These are phyloP conservation scores for Fusarium stilboides DNA, from an alignment of 2,329 filamentous ascomycete genomes.

Conservation along the genomic window DNA sequence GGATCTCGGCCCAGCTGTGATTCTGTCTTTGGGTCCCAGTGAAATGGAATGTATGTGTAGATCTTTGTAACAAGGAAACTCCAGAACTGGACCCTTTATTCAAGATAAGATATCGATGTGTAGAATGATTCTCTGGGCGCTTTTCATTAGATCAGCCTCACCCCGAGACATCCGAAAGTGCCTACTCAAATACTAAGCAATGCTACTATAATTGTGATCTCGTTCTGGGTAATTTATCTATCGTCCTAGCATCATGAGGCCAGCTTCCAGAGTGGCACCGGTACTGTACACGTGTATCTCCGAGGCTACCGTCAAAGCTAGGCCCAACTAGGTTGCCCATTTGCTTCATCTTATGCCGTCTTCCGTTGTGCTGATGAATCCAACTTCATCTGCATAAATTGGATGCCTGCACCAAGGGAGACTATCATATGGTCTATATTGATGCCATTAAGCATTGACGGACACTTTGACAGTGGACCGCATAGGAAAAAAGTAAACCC, in stretches of 20 bases:
- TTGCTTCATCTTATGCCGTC: neutral
- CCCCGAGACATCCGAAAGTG: slow-evolving; percentile 33
- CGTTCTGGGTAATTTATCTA: slow-evolving; percentile 13
- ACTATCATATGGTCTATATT: neutral
- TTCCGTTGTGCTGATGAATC: neutral
- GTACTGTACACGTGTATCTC: slow-evolving; percentile 34
- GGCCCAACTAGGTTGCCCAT: slow-evolving; percentile 8
- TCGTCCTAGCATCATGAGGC: slow-evolving; percentile 21
- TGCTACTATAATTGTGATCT: slow-evolving; percentile 1
- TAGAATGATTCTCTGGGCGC: neutral
- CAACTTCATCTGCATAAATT: neutral
- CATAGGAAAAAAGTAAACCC: neutral
- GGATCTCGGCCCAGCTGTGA: slow-evolving; percentile 17
- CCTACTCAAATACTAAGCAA: neutral
- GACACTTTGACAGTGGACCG: neutral
- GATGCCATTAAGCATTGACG: no score
- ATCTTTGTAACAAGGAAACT: slow-evolving; percentile 14
- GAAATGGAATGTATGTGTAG: slow-evolving; percentile 3
- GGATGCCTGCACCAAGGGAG: neutral
- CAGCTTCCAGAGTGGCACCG: slow-evolving; percentile 9
- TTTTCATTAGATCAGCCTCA: neutral
- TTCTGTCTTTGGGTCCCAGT: slow-evolving; percentile 16
- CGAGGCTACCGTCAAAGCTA: slow-evolving; percentile 21
- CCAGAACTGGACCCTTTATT: slow-evolving; percentile 8
- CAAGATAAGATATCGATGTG: neutral